These are phyloP conservation scores for Vaccinium darrowii DNA, from an alignment of 148 eudicot genomes.

Conservation along the genomic window DNA sequence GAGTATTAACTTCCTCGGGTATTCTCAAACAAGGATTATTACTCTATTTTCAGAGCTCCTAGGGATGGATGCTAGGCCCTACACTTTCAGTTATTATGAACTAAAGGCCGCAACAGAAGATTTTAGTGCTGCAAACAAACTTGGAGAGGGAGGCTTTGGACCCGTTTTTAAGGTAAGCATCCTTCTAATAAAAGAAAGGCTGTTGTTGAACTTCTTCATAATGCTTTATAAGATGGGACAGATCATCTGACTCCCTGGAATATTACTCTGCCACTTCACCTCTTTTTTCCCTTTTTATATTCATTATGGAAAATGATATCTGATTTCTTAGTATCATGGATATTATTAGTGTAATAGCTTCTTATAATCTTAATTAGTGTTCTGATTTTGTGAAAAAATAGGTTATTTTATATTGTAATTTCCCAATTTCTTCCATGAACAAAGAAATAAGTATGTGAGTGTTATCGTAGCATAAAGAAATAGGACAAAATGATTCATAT, in stretches of 20 bases:
- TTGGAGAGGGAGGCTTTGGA: conserved; percentile 73
- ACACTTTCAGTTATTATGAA: conserved; percentile 60
- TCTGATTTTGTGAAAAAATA: no score
- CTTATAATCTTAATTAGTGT: no score
- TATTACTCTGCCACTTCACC: neutral
- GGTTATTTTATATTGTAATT: no score
- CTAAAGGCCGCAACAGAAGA: conserved; percentile 65
- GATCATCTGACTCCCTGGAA: neutral
- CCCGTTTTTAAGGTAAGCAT: conserved; percentile 55
- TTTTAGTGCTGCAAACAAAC: conserved; percentile 49
- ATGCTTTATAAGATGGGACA: neutral
- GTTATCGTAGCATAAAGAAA: no score
- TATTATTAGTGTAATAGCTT: conserved; percentile 15
- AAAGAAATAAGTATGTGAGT: no score
- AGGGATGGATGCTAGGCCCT: conserved; percentile 62
- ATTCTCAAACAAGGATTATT: neutral
- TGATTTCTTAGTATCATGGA: conserved; percentile 23
- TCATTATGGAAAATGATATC: neutral
- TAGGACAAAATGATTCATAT: no score
- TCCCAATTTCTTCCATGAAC: no score
- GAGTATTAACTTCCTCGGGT: neutral
- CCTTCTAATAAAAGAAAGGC: no score
- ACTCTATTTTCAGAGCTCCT: conserved; percentile 42
- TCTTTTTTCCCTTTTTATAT: neutral
- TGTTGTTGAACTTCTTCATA: no score